Conservation (phyloP, 768 basidiomycete genomes). For the Rossbeevera mucosa region DNA sequence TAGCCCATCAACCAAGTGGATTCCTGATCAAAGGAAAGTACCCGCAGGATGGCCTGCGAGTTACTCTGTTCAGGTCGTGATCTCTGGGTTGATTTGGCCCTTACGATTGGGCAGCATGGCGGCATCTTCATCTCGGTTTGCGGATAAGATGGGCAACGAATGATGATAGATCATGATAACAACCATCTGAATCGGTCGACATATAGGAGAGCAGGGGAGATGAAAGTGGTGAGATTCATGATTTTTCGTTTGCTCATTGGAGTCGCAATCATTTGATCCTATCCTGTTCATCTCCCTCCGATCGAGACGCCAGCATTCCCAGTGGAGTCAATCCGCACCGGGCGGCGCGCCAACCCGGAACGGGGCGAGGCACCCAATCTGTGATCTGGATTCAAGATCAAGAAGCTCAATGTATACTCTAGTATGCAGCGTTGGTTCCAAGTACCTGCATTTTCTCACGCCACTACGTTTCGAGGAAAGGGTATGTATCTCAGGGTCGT, state of each 20-base stretch:
- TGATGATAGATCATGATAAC: slow-evolving; percentile 2
- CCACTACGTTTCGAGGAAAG: neutral
- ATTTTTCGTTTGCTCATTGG: slow-evolving; percentile 1
- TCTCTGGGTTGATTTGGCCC: neutral
- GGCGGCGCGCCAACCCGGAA: slow-evolving; percentile 3
- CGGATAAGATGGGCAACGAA: neutral
- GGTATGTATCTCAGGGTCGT: neutral
- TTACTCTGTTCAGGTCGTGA: neutral
- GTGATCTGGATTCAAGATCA: neutral
- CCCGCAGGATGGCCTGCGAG: neutral
- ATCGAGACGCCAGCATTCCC: slow-evolving; percentile 13
- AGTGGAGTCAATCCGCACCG: slow-evolving; percentile 7
- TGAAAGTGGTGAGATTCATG: neutral
- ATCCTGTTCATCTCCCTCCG: slow-evolving; percentile 5
- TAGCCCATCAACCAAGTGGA: neutral
- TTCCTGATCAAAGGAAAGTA: neutral
- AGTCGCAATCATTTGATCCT: slow-evolving; percentile 1
- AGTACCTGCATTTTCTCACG: neutral
- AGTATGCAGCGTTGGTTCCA: neutral
- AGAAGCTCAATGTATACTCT: too few species aligned
- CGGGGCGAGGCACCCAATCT: neutral
- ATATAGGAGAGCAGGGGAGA: neutral
- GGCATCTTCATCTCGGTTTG: neutral
- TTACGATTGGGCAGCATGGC: neutral
- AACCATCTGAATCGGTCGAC: neutral